Base-by-base conservation (phyloP, 352 stramenopile genomes). In the Saprolegnia parasitica region DNA sequence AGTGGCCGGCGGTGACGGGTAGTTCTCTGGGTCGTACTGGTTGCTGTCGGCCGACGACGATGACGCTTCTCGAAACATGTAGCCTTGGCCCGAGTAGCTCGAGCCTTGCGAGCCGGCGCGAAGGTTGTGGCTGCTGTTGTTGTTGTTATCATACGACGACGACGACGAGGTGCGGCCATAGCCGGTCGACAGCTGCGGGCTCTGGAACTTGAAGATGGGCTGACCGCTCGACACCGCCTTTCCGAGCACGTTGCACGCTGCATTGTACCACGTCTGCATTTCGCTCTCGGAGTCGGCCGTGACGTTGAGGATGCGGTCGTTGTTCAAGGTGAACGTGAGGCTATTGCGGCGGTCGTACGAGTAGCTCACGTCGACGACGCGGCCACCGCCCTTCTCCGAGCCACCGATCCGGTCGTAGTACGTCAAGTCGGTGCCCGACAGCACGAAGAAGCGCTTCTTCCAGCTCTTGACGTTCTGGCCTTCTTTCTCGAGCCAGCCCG, bases 401-500 rank as follows among this genome's bases (percentile, higher is more conserved):
- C 72, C 74, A 57, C 74, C 80, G 35, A 75, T 77, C 29, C 73
- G 68, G 0, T 74, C 78, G 65, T 86, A 95, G 71, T 91, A 91
- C 16, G 64, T 23, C 56, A 91, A 63, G 60, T 93, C 81, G 23
- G 77, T 66, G 15, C 77, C 85, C 56, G 90, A 88, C 40, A 95
- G 78, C 54, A 93, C 85, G 65, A 95, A 93, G 68, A 89, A 95
- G 11, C 87, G 83, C 61, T 79, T 79, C 68, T 95, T 95, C 87
- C 87, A 93, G 57, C 67, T 88, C 74, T 88, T 87, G 72, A 93
- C 85, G 67, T 91, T 89, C 63, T 78, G 80, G 56, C 86, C 87
- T 65, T 93, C 81, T 77, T 95, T 95, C 61, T 74, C 79, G 40
- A 80, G 83, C 87, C 87, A 95, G 20, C 77, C 76, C 56, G 81